These are phyloP conservation scores for Hagleromyces aurorensis DNA, from an alignment of 805 yeast genomes.

Conservation along the genomic window DNA sequence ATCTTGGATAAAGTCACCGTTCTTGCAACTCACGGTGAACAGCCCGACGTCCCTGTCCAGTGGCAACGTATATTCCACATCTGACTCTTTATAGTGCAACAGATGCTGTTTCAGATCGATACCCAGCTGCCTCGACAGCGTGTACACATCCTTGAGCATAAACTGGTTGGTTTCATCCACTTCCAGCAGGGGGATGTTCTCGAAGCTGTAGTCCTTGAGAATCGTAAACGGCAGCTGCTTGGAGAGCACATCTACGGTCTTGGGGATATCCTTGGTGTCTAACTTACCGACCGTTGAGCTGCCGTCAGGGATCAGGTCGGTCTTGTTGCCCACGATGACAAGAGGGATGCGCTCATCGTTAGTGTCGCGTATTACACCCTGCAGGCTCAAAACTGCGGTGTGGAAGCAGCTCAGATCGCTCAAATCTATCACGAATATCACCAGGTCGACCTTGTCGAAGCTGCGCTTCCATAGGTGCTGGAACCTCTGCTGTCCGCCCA, in stretches of 20 bases:
- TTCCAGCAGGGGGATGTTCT: conserved; percentile 11
- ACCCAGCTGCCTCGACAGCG: conserved; percentile 16
- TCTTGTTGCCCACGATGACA: conserved; percentile 17
- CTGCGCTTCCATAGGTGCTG: conserved; percentile 19
- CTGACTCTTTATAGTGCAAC: conserved; percentile 5
- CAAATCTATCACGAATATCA: conserved; percentile 19
- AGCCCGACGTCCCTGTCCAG: conserved; percentile 18
- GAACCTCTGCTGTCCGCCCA: conserved; percentile 20
- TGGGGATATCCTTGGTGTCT: not conserved
- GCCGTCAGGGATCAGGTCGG: conserved; percentile 11
- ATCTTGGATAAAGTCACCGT: conserved; percentile 14
- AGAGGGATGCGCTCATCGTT: conserved; percentile 17
- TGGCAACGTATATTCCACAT: conserved; percentile 4
- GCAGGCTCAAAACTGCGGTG: conserved; percentile 10
- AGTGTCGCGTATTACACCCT: conserved; percentile 13
- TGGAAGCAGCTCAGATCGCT: conserved; percentile 14
- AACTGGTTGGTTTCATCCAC: conserved; percentile 11
- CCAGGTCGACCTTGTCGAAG: conserved; percentile 16
- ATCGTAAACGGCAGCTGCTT: conserved; percentile 9
- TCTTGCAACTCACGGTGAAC: conserved; percentile 18
- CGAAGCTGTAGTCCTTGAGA: conserved; percentile 14
- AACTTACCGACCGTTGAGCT: conserved; percentile 1
- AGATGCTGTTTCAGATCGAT: conserved; percentile 15
- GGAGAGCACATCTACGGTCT: not conserved
- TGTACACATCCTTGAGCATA: conserved; percentile 15